Evolutionary conservation across 805 yeast species (phyloP).

Genomic region (Lachancea sp.): DNA sequence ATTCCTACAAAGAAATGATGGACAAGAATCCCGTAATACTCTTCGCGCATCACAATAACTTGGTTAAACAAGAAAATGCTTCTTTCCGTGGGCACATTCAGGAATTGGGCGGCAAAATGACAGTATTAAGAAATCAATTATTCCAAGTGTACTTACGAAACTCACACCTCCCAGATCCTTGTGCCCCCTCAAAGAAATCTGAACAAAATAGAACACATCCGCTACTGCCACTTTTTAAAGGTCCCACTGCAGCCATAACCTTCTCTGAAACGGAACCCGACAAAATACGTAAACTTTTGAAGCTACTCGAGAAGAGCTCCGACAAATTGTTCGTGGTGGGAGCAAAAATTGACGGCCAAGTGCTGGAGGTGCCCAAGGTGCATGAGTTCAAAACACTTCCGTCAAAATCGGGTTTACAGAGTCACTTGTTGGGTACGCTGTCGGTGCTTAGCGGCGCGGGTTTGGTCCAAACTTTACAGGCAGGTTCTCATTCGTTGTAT

Average conservation of each 20-base stretch:
- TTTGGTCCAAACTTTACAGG: conserved; percentile 70
- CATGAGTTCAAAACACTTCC: conserved; percentile 69
- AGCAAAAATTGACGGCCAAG: conserved; percentile 65
- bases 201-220: conserved; percentile 53
- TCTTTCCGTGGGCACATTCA: conserved; percentile 54
- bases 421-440: conserved; percentile 76
- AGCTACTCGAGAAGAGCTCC: conserved; percentile 52
- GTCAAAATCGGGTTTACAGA: conserved; percentile 60
- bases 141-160: conserved; percentile 74
- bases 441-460: conserved; percentile 88
- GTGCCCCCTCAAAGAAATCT: conserved; percentile 47
- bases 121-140: conserved; percentile 60
- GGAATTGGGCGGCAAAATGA: conserved; percentile 61
- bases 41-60: conserved; percentile 79
- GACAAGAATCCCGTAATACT: conserved; percentile 63
- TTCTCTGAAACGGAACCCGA: conserved; percentile 67
- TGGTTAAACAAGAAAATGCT: conserved; percentile 62
- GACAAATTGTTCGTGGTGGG: conserved; percentile 80
- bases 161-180: conserved; percentile 62
- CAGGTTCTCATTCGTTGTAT: conserved; percentile 61
- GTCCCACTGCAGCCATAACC: conserved; percentile 80
- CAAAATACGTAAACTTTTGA: conserved; percentile 54
- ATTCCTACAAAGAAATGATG: conserved; percentile 67
- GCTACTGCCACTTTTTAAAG: conserved; percentile 58
- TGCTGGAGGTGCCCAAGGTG: conserved; percentile 47